These are phyloP conservation scores for Postia placenta DNA, from an alignment of 768 basidiomycete genomes.

Conservation along the genomic window DNA sequence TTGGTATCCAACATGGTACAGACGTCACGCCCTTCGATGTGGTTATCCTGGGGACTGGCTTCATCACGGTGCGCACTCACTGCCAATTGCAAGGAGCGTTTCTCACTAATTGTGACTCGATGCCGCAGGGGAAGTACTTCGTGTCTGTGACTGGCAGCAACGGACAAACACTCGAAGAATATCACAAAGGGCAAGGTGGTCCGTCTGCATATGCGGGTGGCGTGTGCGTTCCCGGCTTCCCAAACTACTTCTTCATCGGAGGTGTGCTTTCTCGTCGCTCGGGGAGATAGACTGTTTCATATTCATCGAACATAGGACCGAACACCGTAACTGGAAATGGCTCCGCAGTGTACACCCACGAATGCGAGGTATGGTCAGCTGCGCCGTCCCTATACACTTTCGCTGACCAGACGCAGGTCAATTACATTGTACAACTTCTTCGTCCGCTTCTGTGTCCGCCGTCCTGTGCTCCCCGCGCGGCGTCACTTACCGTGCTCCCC, in stretches of 20 bases:
- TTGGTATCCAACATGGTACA: no score
- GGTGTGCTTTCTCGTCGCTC: constrained; percentile 15
- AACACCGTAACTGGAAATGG: constrained; percentile 17
- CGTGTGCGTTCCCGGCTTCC: constrained; percentile 29
- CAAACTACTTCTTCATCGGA: constrained; percentile 28
- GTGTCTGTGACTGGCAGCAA: constrained; percentile 17
- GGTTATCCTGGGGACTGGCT: constrained; percentile 30
- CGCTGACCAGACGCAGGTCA: not conserved
- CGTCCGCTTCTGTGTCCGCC: constrained; percentile 7
- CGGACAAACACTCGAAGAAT: constrained; percentile 21
- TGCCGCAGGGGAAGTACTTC: constrained; percentile 5
- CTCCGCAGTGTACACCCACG: constrained; percentile 17
- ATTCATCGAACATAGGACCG: constrained; percentile 10
- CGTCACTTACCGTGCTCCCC: constrained; percentile 9
- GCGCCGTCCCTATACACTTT: not conserved
- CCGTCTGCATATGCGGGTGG: constrained; percentile 30
- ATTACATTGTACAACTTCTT: constrained; percentile 14
- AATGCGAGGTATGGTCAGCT: constrained; percentile 12
- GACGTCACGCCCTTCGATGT: constrained; percentile 16
- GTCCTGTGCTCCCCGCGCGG: constrained; percentile 7
- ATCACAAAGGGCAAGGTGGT: constrained; percentile 24
- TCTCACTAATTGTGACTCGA: not conserved
- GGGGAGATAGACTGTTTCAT: not conserved
- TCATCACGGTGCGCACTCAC: constrained; percentile 18
- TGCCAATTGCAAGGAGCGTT: not conserved